Evolutionary conservation across 2,329 filamentous ascomycete genomes (phyloP), one percentile per base, ranked within the genome.

Genomic region (Colletotrichum tofieldiae): DNA sequence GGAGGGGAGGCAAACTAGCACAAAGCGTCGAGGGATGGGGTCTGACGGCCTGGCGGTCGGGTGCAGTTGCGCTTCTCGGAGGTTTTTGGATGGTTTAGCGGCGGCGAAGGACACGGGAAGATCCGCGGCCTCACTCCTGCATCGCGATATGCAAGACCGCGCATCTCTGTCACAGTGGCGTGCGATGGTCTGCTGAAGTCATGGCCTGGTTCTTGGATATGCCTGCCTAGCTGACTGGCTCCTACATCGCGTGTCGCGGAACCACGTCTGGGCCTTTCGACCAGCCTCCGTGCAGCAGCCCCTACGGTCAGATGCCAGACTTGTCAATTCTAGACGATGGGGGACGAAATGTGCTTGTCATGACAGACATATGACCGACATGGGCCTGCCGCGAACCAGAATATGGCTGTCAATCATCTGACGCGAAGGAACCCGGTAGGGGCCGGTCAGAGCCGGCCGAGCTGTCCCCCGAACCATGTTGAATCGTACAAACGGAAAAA

Each of bases 11-110:
- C 18, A 41, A 37, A 9, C 23, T 20, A 60, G 39, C 62, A 70
- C 47, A 70, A 66, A 66, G 67, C 54, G 55, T 62, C 47, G 62
- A 60, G 47, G 45, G 39, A 60, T 5, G 29, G 29, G 29, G 29
- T 32, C 29, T 32, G 37, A 51, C 66, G 66, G 65, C 37, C 58
- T 47, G 39, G 18, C 7, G 32, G 45, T 51, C 29, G 26, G 43
- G 14, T n/a, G 32, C 18, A 12, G 59, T 51, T 20, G 2, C n/a
- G 59, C n/a, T 62, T 62, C 6, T 65, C 67, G 54, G 67, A 32
- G 5, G 65, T 45, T 32, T 70, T 55, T 59, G 23, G 23, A 6
- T 1, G n/a, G 8, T n/a, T 18, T 29, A 35, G 49, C 63, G 55
- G 54, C 67, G 54, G 52, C 55, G 18, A 32, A 32, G 29, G 29